Evolutionary conservation across 345 rosid genomes (phyloP).

Genomic region (Populus deltoides): DNA sequence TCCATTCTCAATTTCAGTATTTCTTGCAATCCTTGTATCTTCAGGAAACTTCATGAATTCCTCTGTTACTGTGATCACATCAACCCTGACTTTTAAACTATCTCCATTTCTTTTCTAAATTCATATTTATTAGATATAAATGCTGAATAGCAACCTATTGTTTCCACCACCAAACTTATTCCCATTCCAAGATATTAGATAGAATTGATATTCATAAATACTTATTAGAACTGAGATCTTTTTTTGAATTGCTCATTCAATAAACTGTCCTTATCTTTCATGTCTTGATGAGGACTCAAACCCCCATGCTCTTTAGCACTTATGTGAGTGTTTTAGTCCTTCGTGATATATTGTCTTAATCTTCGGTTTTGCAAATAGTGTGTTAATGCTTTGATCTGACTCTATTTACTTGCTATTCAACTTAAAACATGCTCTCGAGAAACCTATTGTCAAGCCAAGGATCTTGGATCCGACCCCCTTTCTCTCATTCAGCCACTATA

Average conservation of each 20-base stretch:
- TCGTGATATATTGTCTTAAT: background rate
- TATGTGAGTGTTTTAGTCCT: background rate
- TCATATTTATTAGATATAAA: background rate
- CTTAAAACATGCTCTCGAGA: background rate
- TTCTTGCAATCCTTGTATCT: background rate
- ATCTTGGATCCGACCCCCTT: background rate
- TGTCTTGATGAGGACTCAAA: background rate
- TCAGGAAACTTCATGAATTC: background rate
- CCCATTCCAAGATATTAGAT: background rate
- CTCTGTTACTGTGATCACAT: background rate
- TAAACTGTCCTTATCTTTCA: background rate
- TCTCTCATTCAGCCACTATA: background rate
- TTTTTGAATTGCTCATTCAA: background rate
- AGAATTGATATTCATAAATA: background rate
- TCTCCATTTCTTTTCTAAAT: background rate
- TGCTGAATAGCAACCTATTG: background rate
- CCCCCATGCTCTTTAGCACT: background rate
- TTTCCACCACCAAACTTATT: background rate
- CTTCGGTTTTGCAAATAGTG: background rate
- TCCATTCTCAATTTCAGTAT: background rate
- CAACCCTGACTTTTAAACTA: background rate
- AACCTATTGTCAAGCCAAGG: background rate
- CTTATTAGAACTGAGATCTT: background rate
- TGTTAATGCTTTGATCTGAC: background rate
- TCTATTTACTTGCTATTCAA: background rate